Conservation (phyloP, 2,329 filamentous ascomycete species). For the Sclerotiophoma versabilis region DNA sequence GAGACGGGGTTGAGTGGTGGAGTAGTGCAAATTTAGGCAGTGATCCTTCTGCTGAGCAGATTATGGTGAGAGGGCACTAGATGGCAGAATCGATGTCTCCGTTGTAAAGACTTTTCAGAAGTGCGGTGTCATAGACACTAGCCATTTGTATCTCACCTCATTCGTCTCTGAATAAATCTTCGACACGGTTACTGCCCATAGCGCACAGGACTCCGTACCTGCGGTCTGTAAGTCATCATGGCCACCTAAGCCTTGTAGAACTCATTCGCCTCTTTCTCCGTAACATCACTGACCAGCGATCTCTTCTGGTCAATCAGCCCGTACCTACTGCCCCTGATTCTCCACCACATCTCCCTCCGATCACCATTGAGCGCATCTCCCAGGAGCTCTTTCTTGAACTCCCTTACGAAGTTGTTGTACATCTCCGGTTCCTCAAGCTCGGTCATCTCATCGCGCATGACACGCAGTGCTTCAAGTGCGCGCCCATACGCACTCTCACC, state of each 20-base stretch:
- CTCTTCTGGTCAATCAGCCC: constrained; percentile 74
- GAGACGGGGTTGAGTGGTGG: too few species aligned
- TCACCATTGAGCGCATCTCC: constrained; percentile 76
- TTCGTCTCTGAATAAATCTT: too few species aligned
- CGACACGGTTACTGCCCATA: too few species aligned
- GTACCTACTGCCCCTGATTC: constrained; percentile 69
- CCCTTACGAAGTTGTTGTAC: constrained; percentile 77
- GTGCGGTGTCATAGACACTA: too few species aligned
- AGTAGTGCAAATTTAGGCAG: too few species aligned
- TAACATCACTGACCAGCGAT: constrained; percentile 70
- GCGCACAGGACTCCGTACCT: too few species aligned
- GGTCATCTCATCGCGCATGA: constrained; percentile 79
- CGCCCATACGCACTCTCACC: constrained; percentile 77
- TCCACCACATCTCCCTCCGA: constrained; percentile 82
- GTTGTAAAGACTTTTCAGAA: too few species aligned
- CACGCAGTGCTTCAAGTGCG: constrained; percentile 76
- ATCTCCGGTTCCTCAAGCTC: constrained; percentile 76
- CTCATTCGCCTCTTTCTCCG: constrained; percentile 70
- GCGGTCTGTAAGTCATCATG: too few species aligned
- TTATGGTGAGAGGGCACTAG: too few species aligned
- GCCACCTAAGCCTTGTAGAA: constrained; percentile 37
- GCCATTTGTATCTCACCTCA: too few species aligned
- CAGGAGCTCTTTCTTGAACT: constrained; percentile 75
- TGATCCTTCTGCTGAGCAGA: too few species aligned
- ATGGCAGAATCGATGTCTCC: too few species aligned